Percentiles rank a stretch among this genome's conserved stretches.
Conservation (phyloP, 768 basidiomycete species). For the Leccinum fibrillosum region DNA sequence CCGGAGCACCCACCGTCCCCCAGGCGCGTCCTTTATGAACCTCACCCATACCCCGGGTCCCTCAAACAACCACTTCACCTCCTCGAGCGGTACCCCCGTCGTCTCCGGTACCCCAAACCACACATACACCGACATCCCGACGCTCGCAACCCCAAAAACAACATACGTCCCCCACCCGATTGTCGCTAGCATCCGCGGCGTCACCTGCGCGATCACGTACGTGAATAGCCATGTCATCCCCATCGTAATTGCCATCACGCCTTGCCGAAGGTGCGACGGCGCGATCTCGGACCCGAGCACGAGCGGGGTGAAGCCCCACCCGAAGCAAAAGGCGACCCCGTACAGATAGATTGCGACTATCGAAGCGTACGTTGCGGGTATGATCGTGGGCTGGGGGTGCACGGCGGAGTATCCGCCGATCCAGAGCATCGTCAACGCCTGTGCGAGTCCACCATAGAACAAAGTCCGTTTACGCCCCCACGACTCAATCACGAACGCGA, state of each 20-base stretch:
- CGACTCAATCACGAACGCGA: slow-evolving; percentile 38
- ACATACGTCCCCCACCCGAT: slow-evolving; percentile 32
- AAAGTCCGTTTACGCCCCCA: slow-evolving; percentile 38
- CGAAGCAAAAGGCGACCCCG: slow-evolving; percentile 35
- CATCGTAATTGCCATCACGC: slow-evolving; percentile 31
- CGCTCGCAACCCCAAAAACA: slow-evolving; percentile 30
- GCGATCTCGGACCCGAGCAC: slow-evolving; percentile 35
- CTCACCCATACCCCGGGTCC: slow-evolving; percentile 21
- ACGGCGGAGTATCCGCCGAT: slow-evolving; percentile 31
- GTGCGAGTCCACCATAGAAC: slow-evolving; percentile 35
- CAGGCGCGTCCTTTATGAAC: slow-evolving; percentile 32
- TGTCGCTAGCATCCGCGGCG: slow-evolving; percentile 33
- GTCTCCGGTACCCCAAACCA: slow-evolving; percentile 41
- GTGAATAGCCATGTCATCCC: slow-evolving; percentile 35
- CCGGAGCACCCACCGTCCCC: slow-evolving; percentile 27
- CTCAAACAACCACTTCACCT: slow-evolving; percentile 36
- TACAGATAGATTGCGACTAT: slow-evolving; percentile 37
- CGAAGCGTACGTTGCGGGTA: slow-evolving; percentile 32
- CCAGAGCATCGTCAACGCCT: slow-evolving; percentile 37
- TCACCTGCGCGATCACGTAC: slow-evolving; percentile 36
- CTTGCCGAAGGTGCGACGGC: slow-evolving; percentile 35
- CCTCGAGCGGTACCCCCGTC: slow-evolving; percentile 37
- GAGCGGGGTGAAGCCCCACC: slow-evolving; percentile 34
- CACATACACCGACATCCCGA: slow-evolving; percentile 32
- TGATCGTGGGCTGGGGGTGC: slow-evolving; percentile 26